Conservation (phyloP, 768 basidiomycete genomes). For the Pleurotus ostreatus region DNA sequence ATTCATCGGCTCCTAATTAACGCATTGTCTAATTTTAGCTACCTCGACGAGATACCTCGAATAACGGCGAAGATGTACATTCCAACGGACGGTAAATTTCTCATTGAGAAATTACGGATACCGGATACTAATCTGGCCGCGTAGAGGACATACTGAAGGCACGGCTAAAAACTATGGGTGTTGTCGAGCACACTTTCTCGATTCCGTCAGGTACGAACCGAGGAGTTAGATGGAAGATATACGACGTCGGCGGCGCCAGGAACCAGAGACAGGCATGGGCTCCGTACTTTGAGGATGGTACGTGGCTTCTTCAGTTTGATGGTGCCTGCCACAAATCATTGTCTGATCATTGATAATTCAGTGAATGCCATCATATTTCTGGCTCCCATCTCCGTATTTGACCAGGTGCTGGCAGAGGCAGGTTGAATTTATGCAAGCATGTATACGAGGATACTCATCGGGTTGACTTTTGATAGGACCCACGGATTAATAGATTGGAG, state of each 20-base stretch:
- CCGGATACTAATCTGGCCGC: slow-evolving; percentile 10
- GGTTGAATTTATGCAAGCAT: slow-evolving; percentile 10
- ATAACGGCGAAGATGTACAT: slow-evolving; percentile 81
- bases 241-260: slow-evolving; percentile 80
- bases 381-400: slow-evolving; percentile 84
- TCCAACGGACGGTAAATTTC: slow-evolving; percentile 63
- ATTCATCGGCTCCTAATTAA: slow-evolving; percentile 11
- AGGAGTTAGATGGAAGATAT: slow-evolving; percentile 74
- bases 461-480: slow-evolving; percentile 47
- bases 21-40: slow-evolving; percentile 39
- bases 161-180: slow-evolving; percentile 77
- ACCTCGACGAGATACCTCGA: slow-evolving; percentile 75
- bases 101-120: slow-evolving; percentile 10
- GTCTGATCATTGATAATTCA: slow-evolving; percentile 22
- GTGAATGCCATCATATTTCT: slow-evolving; percentile 88
- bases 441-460: slow-evolving; percentile 1
- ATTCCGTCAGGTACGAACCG: slow-evolving; percentile 54
- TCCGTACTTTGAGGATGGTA: slow-evolving; percentile 85
- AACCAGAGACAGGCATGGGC: slow-evolving; percentile 86
- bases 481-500: slow-evolving; percentile 70
- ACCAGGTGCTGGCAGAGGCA: slow-evolving; percentile 79
- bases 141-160: slow-evolving; percentile 78
- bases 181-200: slow-evolving; percentile 73
- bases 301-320: slow-evolving; percentile 17
- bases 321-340: slow-evolving; percentile 3